phyloP scores from a whole-genome alignment of 331 rosid species.

The Malus hybrid region DNA sequence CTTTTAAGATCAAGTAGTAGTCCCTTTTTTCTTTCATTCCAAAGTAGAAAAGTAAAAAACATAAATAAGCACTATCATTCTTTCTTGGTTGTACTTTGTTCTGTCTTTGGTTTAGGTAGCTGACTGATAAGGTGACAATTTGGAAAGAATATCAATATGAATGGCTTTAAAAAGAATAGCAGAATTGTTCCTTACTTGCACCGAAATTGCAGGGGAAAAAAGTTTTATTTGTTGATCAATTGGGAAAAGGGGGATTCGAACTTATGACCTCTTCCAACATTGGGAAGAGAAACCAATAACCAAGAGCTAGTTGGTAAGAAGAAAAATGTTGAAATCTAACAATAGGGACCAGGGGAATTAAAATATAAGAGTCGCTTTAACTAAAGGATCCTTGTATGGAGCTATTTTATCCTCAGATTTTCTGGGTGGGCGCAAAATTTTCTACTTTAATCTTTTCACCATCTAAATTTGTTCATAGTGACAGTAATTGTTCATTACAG shows the following conservation, averaged over 20 bases:
- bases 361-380: neutral
- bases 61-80: neutral
- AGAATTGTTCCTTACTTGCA: neutral
- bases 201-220: neutral
- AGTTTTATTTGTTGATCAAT: too few relatives aligned
- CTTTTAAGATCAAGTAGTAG: neutral
- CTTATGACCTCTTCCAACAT: too few relatives aligned
- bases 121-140: neutral
- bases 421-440: neutral
- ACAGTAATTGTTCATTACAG: neutral
- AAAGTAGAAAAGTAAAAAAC: neutral
- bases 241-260: too few relatives aligned
- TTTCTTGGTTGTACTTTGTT: neutral
- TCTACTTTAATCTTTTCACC: neutral
- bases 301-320: neutral
- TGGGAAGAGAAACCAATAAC: too few relatives aligned
- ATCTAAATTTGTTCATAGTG: neutral
- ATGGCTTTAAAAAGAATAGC: neutral
- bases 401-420: neutral
- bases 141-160: neutral
- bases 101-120: neutral
- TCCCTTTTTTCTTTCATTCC: neutral
- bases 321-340: neutral
- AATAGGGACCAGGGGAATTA: neutral
- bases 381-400: neutral